These are phyloP conservation scores for Lactarius psammicola DNA, from an alignment of 768 basidiomycete species.

Conservation along the genomic window DNA sequence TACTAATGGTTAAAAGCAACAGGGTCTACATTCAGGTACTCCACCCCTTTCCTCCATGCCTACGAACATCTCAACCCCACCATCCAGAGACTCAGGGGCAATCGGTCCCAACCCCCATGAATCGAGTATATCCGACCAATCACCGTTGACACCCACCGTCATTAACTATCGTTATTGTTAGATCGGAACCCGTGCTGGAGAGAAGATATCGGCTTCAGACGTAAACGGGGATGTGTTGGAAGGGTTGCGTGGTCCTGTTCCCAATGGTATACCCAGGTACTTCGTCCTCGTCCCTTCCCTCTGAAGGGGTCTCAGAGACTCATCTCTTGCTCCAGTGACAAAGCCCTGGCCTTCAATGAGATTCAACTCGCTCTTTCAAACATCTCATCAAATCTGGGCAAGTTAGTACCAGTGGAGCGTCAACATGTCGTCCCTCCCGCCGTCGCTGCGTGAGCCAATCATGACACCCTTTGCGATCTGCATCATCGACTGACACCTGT, in stretches of 20 bases:
- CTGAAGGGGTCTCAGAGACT: background rate
- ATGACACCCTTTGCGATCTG: background rate
- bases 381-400: slow-evolving; percentile 1
- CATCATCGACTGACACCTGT: background rate
- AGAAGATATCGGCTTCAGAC: background rate
- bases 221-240: background rate
- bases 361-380: background rate
- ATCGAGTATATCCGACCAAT: background rate
- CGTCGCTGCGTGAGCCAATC: slow-evolving; percentile 8
- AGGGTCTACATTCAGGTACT: background rate
- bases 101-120: background rate
- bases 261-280: background rate
- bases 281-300: background rate
- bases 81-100: background rate
- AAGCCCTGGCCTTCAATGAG: background rate
- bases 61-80: background rate
- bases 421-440: background rate
- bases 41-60: background rate
- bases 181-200: background rate
- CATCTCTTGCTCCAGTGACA: background rate
- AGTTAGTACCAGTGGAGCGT: slow-evolving; percentile 3
- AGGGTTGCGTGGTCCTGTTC: background rate
- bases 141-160: background rate
- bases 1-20: background rate
- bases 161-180: background rate